Evolutionary conservation across 345 rosid species (phyloP).

Genomic region (Camelina laxa): DNA sequence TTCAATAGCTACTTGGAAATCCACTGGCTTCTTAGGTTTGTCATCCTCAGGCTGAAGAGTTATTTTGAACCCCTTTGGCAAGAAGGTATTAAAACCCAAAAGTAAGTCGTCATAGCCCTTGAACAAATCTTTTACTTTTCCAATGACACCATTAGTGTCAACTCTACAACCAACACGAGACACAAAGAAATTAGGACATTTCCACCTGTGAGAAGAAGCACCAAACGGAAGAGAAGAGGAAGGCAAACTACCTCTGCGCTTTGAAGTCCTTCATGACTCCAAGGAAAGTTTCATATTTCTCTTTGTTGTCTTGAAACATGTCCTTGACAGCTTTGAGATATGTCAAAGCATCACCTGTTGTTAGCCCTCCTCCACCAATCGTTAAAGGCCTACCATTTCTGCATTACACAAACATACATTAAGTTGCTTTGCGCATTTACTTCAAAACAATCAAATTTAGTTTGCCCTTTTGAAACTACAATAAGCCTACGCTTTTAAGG

Average conservation of each 20-base stretch:
- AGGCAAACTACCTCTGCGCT: conserved; percentile 72
- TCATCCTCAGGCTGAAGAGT: conserved; percentile 69
- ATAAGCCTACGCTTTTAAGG: not conserved
- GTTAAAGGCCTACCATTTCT: conserved; percentile 75
- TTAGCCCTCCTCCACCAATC: conserved; percentile 59
- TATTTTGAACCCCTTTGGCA: conserved; percentile 91
- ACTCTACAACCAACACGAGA: conserved; percentile 54
- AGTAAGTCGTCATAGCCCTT: conserved; percentile 84
- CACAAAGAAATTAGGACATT: conserved; percentile 16
- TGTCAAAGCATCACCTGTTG: conserved; percentile 82
- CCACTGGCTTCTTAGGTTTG: conserved; percentile 80
- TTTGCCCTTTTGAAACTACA: not conserved
- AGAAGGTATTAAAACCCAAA: conserved; percentile 94
- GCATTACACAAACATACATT: conserved; percentile 36
- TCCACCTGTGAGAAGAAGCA: not conserved
- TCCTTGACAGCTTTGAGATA: conserved; percentile 94
- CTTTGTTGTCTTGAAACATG: conserved; percentile 78
- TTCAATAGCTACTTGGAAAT: conserved; percentile 83
- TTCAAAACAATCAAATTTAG: not conserved
- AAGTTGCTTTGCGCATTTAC: not conserved
- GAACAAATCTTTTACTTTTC: conserved; percentile 87
- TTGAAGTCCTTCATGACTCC: conserved; percentile 98
- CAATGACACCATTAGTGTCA: conserved; percentile 92
- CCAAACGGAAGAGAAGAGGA: conserved; percentile 16
- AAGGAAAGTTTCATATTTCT: conserved; percentile 85